These are phyloP conservation scores for Trametes punicea DNA, from an alignment of 768 basidiomycete genomes.

Conservation along the genomic window DNA sequence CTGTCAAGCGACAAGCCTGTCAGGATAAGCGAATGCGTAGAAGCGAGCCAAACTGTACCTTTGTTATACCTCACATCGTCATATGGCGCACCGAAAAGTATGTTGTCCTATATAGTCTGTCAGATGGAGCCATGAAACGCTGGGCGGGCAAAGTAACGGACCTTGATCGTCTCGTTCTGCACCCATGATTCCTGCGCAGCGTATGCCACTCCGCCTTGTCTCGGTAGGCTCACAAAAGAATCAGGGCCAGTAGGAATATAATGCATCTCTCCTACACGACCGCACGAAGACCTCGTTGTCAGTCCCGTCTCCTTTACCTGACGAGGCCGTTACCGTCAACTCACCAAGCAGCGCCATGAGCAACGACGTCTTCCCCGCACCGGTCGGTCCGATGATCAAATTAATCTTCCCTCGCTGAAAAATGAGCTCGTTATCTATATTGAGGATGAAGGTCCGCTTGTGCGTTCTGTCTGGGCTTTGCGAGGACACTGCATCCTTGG, in stretches of 20 bases:
- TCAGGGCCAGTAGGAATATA: conserved; percentile 30
- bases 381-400: conserved; percentile 56
- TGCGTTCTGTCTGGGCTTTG: conserved; percentile 6
- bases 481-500: background rate
- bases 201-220: conserved; percentile 44
- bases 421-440: conserved; percentile 45
- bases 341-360: conserved; percentile 29
- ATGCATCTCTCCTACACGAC: conserved; percentile 30
- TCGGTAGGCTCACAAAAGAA: conserved; percentile 41
- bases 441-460: conserved; percentile 44
- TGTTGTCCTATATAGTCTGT: conserved; percentile 20
- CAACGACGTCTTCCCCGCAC: conserved; percentile 56
- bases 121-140: background rate
- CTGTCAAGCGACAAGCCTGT: conserved; percentile 12
- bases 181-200: conserved; percentile 51
- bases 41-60: conserved; percentile 2
- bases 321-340: no score
- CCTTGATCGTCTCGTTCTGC: conserved; percentile 41
- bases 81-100: conserved; percentile 27
- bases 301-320: background rate
- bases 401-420: conserved; percentile 53
- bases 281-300: background rate
- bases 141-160: background rate
- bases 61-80: conserved; percentile 28
- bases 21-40: background rate